A percentile compares a stretch with the other conserved stretches of the same genome.
Evolutionary conservation across 257 asterid genomes (phyloP).

Genomic region (Salvia miltiorrhiza): DNA sequence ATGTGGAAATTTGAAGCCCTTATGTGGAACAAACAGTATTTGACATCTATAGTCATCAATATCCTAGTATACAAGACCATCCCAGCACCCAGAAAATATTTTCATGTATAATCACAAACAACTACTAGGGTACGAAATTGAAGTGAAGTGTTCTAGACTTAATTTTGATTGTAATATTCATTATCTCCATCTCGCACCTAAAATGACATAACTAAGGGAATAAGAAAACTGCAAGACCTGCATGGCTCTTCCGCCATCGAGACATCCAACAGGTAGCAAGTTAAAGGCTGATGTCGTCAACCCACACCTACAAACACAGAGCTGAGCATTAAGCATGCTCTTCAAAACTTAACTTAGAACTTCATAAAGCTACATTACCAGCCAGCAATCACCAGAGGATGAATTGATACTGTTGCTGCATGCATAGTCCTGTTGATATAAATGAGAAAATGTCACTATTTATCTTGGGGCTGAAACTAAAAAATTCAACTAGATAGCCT

Average conservation of each 20-base stretch:
- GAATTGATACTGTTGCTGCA: constrained; percentile 75
- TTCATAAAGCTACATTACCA: constrained; percentile 49
- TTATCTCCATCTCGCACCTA: constrained; percentile 13
- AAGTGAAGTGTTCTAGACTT: not conserved
- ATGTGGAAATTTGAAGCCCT: not conserved
- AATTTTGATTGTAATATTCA: not conserved
- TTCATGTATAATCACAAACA: not conserved
- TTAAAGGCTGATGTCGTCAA: constrained; percentile 92
- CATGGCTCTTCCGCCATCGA: constrained; percentile 96
- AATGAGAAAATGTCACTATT: not conserved
- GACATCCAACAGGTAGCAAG: constrained; percentile 93
- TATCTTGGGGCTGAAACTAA: not conserved
- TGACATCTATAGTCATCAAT: not conserved
- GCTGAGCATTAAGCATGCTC: constrained; percentile 12
- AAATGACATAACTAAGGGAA: not conserved
- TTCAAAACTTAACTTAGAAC: constrained; percentile 6
- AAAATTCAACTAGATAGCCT: not conserved
- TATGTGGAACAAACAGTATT: not conserved
- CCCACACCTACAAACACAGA: constrained; percentile 67
- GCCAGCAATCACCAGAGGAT: constrained; percentile 95
- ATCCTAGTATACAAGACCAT: not conserved
- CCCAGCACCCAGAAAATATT: not conserved
- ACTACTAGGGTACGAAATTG: constrained; percentile 6
- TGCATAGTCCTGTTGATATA: constrained; percentile 64
- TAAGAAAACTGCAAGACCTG: constrained; percentile 52